Percentiles rank a stretch among this genome's conserved stretches.
These are phyloP conservation scores for Zostera marina DNA, from an alignment of 116 monocot genomes.

Conservation along the genomic window DNA sequence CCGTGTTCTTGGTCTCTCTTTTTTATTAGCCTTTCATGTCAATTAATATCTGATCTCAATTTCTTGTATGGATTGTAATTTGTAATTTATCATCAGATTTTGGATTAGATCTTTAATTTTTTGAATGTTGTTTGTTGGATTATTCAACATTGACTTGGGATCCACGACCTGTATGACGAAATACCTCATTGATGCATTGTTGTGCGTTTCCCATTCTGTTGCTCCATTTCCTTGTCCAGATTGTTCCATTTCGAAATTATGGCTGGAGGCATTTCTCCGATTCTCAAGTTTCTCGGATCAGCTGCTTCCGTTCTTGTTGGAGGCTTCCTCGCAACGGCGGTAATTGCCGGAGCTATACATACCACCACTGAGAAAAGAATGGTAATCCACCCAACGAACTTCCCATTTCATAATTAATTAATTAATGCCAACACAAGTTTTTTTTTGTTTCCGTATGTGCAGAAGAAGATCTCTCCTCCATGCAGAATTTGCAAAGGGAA, in stretches of 20 bases:
- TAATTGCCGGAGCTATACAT: not conserved
- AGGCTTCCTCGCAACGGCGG: not conserved
- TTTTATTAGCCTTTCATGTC: not conserved
- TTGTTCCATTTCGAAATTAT: not conserved
- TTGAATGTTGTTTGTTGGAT: not conserved
- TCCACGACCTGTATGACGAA: not conserved
- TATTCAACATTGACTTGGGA: not conserved
- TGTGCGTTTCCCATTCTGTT: not conserved
- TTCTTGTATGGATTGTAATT: not conserved
- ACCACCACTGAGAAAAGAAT: not conserved
- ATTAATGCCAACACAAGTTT: not conserved
- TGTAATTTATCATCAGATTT: not conserved
- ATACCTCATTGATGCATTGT: not conserved
- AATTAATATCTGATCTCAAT: not conserved
- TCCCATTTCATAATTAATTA: not conserved
- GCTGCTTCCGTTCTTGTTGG: constrained; percentile 3
- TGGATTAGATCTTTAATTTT: not conserved
- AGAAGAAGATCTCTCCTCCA: constrained; percentile 39
- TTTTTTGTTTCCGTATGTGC: not conserved
- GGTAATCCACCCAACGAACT: not conserved
- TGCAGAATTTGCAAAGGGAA: constrained; percentile 56
- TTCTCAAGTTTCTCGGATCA: not conserved
- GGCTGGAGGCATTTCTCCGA: constrained; percentile 1
- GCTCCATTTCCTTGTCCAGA: not conserved
- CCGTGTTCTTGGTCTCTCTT: not conserved